Percentiles rank a stretch among this genome's conserved stretches.
Evolutionary conservation across 495 filamentous ascomycete species (phyloP).

Genomic region (Hypoxylon subgilvum): DNA sequence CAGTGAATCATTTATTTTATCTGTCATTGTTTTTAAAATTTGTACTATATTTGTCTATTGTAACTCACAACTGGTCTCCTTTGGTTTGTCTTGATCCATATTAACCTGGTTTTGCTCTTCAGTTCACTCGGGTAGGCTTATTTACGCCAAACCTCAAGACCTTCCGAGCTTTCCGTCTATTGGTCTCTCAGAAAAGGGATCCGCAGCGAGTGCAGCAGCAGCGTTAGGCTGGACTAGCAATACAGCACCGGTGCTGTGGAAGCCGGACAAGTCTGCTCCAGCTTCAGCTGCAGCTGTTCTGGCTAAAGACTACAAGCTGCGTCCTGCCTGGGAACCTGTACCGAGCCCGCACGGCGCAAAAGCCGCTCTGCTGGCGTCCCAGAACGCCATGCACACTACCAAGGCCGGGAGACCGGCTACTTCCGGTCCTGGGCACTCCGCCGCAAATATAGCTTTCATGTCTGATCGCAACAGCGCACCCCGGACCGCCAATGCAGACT

Average conservation of each 20-base stretch:
- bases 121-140: conserved; percentile 62
- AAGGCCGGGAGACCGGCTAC: conserved; percentile 44
- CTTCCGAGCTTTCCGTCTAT: conserved; percentile 70
- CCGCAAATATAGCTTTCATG: conserved; percentile 62
- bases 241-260: conserved; percentile 66
- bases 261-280: conserved; percentile 59
- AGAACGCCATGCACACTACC: conserved; percentile 60
- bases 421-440: conserved; percentile 61
- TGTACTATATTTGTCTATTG: not conserved
- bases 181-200: conserved; percentile 65
- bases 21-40: not conserved
- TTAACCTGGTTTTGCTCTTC: conserved; percentile 29
- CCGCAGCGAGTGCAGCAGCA: conserved; percentile 76
- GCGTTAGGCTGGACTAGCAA: conserved; percentile 73
- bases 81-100: not conserved
- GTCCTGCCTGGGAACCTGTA: conserved; percentile 59
- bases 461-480: conserved; percentile 22
- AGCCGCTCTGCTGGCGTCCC: conserved; percentile 73
- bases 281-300: conserved; percentile 72
- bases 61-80: not conserved
- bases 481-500: conserved; percentile 18
- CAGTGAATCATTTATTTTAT: conserved; percentile 8
- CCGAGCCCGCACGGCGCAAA: conserved; percentile 68
- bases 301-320: conserved; percentile 70
- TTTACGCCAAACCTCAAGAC: conserved; percentile 70